phyloP scores from a whole-genome alignment of 169 alveolate genomes.

The Cyclospora cayetanensis region DNA sequence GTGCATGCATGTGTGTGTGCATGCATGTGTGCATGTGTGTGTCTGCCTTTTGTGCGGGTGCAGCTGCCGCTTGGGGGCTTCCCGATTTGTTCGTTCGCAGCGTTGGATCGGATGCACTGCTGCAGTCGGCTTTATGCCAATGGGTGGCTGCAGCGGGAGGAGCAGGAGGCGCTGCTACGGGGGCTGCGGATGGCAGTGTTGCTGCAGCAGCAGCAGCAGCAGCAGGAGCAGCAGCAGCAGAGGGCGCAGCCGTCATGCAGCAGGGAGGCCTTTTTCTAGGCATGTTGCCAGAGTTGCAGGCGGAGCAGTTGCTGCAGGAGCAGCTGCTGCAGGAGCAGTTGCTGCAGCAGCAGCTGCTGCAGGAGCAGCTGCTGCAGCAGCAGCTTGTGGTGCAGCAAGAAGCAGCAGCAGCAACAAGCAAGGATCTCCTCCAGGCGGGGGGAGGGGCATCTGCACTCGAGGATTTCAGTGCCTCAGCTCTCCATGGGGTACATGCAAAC shows the following conservation, averaged over 20 bases:
- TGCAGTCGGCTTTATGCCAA: neutral
- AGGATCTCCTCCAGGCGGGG: neutral
- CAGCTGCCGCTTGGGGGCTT: neutral
- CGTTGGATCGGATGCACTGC: neutral
- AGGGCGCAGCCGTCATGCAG: neutral
- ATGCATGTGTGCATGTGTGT: neutral
- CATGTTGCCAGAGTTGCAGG: neutral
- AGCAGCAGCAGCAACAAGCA: neutral
- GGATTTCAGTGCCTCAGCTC: neutral
- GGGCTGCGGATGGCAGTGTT: neutral
- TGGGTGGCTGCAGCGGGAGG: conserved; percentile 26
- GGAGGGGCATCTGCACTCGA: neutral
- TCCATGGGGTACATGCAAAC: neutral
- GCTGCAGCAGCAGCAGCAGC: conserved; percentile 26
- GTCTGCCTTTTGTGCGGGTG: neutral
- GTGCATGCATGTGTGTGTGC: neutral
- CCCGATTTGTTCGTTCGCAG: neutral
- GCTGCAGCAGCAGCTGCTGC: conserved; percentile 36
- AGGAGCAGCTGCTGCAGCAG: neutral
- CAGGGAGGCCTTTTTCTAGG: neutral
- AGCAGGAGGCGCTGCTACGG: neutral
- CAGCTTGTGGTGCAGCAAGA: conserved; percentile 6
- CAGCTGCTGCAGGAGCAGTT: conserved; percentile 31
- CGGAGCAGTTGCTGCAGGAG: conserved; percentile 33
- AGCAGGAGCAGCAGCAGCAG: neutral